Base-by-base conservation (phyloP, 2,329 filamentous ascomycete genomes). In the Hirsutella thompsonii region DNA sequence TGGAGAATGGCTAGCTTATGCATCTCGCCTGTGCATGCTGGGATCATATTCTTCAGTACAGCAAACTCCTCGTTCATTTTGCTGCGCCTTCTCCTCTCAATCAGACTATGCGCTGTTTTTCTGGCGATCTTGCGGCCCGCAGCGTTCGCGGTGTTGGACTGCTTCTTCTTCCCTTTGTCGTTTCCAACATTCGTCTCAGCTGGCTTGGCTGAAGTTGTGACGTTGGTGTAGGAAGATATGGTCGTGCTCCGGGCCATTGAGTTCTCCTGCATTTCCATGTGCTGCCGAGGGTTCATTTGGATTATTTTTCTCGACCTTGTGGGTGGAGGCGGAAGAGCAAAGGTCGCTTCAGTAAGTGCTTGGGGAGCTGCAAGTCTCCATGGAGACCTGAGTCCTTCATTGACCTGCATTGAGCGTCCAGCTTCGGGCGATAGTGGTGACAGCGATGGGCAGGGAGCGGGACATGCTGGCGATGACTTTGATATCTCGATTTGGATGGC, bases 1-100 rank as follows among this genome's bases (percentile, higher is more conserved):
- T 95, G 88, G 39, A 96, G 65, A 51, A 96, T 95, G 14, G 89
- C 88, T 43, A 96, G 67, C 63, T 98, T 98, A 62, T 96, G 92
- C 92, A 96, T 96, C 55, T 96, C 90, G 6, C 88, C 89, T n/a
- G 76, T 79, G 60, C 92, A 96, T 2, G 92, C 90, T 1, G 92
- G 92, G 43, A 96, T 93, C 84, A 98, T 88, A 52, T 82, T 76
- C 64, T 96, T 96, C 49, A 96, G 66, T 14, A 93, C 83, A 2
- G 79, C 83, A 64, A 96, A 96, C 63, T 96, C 92, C 59, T 96
- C 90, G 52, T 98, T 96, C 90, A 96, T 98, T 68, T 96, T 98
- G 11, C 86, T 94, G 46, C 92, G 72, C 52, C 92, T 69, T 43
- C 90, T 69, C 36, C 92, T 72, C 65, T 98, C 92, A 51, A 96